These are phyloP conservation scores for Yarrowia porcina DNA, from an alignment of 805 yeast species.

Conservation along the genomic window DNA sequence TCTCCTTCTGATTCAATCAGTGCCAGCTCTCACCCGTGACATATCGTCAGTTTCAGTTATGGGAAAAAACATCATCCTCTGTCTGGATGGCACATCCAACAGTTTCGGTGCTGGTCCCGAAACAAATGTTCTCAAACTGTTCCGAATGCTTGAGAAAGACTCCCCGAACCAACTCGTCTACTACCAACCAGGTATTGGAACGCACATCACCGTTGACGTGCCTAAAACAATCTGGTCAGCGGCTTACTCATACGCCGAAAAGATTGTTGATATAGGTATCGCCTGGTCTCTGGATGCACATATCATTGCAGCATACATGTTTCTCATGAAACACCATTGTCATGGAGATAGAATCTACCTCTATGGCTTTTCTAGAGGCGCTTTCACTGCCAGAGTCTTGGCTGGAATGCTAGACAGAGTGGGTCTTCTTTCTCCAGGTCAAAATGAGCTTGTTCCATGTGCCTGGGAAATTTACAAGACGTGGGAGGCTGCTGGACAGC, in stretches of 20 bases:
- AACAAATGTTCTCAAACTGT: conserved; percentile 26
- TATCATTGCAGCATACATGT: conserved; percentile 55
- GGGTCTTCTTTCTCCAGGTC: conserved; percentile 53
- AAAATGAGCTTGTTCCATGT: conserved; percentile 51
- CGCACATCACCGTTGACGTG: conserved; percentile 13
- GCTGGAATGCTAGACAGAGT: conserved; percentile 64
- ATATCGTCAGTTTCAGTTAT: too few species aligned
- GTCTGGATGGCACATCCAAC: conserved; percentile 27
- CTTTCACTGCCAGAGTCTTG: conserved; percentile 59
- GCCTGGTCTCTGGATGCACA: conserved; percentile 55
- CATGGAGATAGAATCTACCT: conserved; percentile 52
- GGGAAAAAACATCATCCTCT: conserved; percentile 27
- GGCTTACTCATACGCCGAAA: conserved; percentile 8
- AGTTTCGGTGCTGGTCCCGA: conserved; percentile 26
- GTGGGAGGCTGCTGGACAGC: conserved; percentile 44
- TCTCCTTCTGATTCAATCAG: too few species aligned
- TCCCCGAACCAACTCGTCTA: conserved; percentile 21
- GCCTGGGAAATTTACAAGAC: conserved; percentile 61
- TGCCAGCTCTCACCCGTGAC: too few species aligned
- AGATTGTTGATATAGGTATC: conserved; percentile 44
- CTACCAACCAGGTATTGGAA: conserved; percentile 23
- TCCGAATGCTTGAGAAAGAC: conserved; percentile 27
- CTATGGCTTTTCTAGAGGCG: conserved; percentile 64
- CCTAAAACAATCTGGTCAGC: neutral
- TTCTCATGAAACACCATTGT: conserved; percentile 48